A percentile compares a stretch with the other conserved stretches of the same genome.
Conservation (phyloP, 2,329 filamentous ascomycete genomes). For the Fusarium sp. region DNA sequence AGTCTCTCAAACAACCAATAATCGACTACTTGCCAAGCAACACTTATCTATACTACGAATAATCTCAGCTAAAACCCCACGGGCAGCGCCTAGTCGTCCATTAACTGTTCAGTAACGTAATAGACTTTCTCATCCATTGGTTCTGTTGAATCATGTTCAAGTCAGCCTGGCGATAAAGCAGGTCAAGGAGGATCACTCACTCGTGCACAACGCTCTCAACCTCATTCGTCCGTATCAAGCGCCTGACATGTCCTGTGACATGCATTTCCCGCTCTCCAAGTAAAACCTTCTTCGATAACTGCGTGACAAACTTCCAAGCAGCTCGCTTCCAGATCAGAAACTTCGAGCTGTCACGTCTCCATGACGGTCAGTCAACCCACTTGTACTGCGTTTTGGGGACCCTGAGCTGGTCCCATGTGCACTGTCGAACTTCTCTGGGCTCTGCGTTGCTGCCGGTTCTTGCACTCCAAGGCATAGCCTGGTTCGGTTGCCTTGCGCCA, state of each 20-base stretch:
- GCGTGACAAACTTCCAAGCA: background rate
- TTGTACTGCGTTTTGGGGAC: background rate
- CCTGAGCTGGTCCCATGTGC: background rate
- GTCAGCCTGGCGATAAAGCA: background rate
- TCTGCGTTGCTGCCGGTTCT: constrained; percentile 56
- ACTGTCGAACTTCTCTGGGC: constrained; percentile 43
- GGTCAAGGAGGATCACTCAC: background rate
- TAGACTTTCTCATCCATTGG: background rate
- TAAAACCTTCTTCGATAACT: background rate
- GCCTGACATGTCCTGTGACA: background rate
- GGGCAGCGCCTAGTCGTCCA: background rate
- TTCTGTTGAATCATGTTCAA: background rate
- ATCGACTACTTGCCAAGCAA: background rate
- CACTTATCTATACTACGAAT: background rate
- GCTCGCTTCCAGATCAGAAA: background rate
- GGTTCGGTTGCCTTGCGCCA: constrained; percentile 62
- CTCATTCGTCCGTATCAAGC: background rate
- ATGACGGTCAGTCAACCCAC: background rate
- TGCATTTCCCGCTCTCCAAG: background rate
- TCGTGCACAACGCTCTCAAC: background rate
- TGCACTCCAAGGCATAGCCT: constrained; percentile 61
- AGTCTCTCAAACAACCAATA: background rate
- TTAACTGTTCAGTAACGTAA: background rate
- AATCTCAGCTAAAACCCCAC: background rate
- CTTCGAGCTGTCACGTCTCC: background rate